Evolutionary conservation across 2,329 filamentous ascomycete species (phyloP).

Genomic region (Xylaria sp.): DNA sequence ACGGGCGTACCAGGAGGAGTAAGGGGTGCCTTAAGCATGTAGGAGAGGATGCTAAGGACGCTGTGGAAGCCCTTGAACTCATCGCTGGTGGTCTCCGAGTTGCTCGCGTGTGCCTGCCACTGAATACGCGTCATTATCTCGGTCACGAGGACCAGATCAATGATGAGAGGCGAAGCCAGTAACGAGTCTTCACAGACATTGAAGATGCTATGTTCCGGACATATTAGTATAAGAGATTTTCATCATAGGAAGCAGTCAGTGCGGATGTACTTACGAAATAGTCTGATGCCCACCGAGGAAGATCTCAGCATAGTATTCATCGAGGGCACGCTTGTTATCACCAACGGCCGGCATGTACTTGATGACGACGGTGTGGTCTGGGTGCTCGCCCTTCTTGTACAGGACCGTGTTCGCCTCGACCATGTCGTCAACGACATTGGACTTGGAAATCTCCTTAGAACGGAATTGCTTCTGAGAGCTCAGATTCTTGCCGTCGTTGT

Average conservation of each 20-base stretch:
- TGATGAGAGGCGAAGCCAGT: constrained; percentile 94
- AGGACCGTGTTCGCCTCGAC: constrained; percentile 93
- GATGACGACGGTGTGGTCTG: constrained; percentile 98
- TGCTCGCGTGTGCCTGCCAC: constrained; percentile 75
- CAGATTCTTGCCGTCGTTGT: constrained; percentile 99
- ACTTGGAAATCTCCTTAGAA: constrained; percentile 99
- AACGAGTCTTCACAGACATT: constrained; percentile 99
- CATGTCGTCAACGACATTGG: constrained; percentile 99
- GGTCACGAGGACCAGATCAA: constrained; percentile 89
- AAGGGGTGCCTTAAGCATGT: constrained; percentile 97
- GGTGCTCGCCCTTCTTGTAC: constrained; percentile 92
- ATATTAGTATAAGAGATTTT: constrained; percentile 7
- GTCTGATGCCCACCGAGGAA: constrained; percentile 99
- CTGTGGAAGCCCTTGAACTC: constrained; percentile 96
- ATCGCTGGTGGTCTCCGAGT: constrained; percentile 59
- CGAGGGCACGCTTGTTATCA: constrained; percentile 97
- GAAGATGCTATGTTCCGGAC: constrained; percentile 73
- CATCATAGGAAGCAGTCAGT: neutral
- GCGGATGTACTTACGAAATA: constrained; percentile 71
- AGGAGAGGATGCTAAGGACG: constrained; percentile 95
- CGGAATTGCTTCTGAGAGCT: constrained; percentile 98
- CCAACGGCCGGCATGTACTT: constrained; percentile 99
- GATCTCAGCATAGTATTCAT: constrained; percentile 99
- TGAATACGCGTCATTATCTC: constrained; percentile 99
- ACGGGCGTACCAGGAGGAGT: constrained; percentile 95